Base-by-base conservation (phyloP, 768 basidiomycete species). In the Mycena leptocephala region DNA sequence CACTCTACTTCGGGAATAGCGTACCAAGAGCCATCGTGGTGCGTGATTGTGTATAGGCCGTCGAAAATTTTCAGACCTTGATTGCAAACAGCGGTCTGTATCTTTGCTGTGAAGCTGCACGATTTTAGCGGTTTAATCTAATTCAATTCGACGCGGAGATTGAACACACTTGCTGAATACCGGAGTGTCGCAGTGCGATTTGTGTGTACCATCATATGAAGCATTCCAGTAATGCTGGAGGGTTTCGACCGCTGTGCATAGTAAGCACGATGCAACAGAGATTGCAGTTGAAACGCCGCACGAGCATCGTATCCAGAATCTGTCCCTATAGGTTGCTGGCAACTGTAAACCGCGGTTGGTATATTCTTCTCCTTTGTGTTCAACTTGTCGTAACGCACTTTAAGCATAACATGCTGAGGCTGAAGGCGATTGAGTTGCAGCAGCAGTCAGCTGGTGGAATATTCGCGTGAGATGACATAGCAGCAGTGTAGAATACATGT, bases 361-460 rank as follows among this genome's bases (percentile, higher is more conserved):
- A 28, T 16, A 16, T n/a, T 64, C 9, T 53, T 20, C 62, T 18
- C 20, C n/a, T 5, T 3, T 46, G n/a, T 3, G 30, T 13, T 16
- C n/a, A 43, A 59, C 33, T 22, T 6, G 8, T n/a, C n/a, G n/a
- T n/a, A 37, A 70, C 77, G 20, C 56, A 82, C 82, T 82, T 83
- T 61, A 82, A 68, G 51, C 82, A 83, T 14, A 83, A 70, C 82
- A 81, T 83, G 39, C 79, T 80, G 20, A 83, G 65, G 24, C 77
- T 76, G 70, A 76, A 82, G 20, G 82, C 78, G 9, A 82, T 73
- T 5, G 81, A 79, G 58, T 82, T 83, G 39, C 82, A 83, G 41
- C 82, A 83, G 24, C 81, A 81, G 28, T 75, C 74, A 39, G 75
- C 81, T 83, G 37, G 22, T 3, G 8, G 37, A 53, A 58, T 20